Conservation (phyloP, 2,329 filamentous ascomycete species). For the Colletotrichum karsti region DNA sequence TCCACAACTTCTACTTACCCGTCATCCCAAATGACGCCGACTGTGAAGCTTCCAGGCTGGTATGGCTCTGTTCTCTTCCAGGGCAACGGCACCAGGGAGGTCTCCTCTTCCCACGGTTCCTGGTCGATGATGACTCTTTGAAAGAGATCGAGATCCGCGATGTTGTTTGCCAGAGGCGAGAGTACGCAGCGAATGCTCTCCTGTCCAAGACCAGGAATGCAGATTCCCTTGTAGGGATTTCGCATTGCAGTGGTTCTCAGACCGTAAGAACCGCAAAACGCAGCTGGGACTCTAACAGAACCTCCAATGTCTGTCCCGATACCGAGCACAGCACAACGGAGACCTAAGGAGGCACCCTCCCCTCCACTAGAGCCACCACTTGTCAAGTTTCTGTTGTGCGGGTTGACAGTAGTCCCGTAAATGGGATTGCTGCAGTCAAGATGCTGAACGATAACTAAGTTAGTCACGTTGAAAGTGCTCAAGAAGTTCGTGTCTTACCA, state of each 20-base stretch:
- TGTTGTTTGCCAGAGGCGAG: conserved; percentile 33
- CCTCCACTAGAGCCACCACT: conserved; percentile 53
- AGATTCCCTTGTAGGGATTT: conserved; percentile 38
- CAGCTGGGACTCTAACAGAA: conserved; percentile 52
- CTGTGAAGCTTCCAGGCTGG: conserved; percentile 11
- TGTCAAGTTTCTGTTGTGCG: conserved; percentile 45
- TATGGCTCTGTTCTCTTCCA: conserved; percentile 41
- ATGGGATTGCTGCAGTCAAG: conserved; percentile 46
- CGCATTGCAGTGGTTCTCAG: conserved; percentile 47
- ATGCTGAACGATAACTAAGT: conserved; percentile 18
- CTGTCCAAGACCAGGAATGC: conserved; percentile 39
- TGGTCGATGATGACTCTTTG: conserved; percentile 45
- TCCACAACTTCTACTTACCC: conserved; percentile 19
- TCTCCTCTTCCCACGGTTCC: conserved; percentile 51
- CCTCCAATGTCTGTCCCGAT: conserved; percentile 57
- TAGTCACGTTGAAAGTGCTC: not conserved
- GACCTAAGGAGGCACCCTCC: conserved; percentile 50
- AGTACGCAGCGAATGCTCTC: conserved; percentile 43
- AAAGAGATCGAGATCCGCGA: conserved; percentile 45
- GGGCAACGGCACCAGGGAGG: conserved; percentile 46
- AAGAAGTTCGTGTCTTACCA: conserved; percentile 28
- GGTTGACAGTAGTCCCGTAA: conserved; percentile 48
- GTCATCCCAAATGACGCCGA: conserved; percentile 35
- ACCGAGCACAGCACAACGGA: conserved; percentile 49
- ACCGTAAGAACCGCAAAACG: conserved; percentile 52